Percentiles rank a stretch among this genome's conserved stretches.
Conservation (phyloP, 345 rosid genomes). For the Salix koriyanagi region DNA sequence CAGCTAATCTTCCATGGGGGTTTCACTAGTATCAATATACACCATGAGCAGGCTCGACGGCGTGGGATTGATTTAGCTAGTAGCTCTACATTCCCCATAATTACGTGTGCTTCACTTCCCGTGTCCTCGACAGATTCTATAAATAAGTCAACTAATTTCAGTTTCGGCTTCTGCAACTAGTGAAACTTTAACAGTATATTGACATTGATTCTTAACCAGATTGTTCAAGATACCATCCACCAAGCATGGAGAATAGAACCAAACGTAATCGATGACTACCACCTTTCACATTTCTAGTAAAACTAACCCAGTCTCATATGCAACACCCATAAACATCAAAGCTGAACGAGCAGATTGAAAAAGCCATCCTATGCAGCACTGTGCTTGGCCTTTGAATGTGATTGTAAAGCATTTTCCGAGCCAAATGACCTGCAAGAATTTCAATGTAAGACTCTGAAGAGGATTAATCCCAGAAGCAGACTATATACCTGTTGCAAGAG, state of each 20-base stretch:
- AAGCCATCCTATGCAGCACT: slow-evolving; percentile 16
- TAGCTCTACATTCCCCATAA: too few relatives aligned
- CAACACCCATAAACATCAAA: not conserved
- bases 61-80: too few relatives aligned
- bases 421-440: slow-evolving; percentile 44
- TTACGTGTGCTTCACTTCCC: too few relatives aligned
- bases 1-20: too few relatives aligned
- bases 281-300: not conserved
- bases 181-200: not conserved
- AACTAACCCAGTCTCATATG: not conserved
- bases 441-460: not conserved
- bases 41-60: too few relatives aligned
- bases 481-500: slow-evolving; percentile 56
- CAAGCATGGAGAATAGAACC: not conserved
- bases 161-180: not conserved
- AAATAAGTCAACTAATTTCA: not conserved
- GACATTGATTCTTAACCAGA: not conserved
- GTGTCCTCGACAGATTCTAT: too few relatives aligned
- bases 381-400: slow-evolving; percentile 84
- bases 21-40: too few relatives aligned
- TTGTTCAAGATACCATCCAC: not conserved
- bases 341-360: too few relatives aligned
- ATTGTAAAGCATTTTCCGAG: slow-evolving; percentile 61
- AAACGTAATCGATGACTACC: too few relatives aligned
- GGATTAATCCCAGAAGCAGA: not conserved